Base-by-base conservation (phyloP, 345 rosid species). In the Nasturtium officinale region DNA sequence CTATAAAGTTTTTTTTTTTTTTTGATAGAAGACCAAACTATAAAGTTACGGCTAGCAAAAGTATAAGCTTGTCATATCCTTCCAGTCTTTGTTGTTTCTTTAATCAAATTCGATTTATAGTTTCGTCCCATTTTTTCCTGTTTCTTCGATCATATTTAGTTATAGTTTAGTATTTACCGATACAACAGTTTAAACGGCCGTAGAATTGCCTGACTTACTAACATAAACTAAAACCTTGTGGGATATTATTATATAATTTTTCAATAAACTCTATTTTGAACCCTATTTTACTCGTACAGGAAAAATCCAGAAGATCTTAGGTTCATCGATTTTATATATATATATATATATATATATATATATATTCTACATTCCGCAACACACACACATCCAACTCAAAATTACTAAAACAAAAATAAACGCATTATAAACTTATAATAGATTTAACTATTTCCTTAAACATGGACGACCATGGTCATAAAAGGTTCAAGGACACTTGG, bases 401-500 rank as follows among this genome's bases (percentile, higher is more conserved):
- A 25, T 17, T 56, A 57, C 60, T 33, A 46, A 65, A 65, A 7
- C n/a, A 25, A 32, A 73, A 53, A 10, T 0, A 73, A 65, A 73
- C 29, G 60, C 60, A 18, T 37, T 57, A n/a, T 53, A 58, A 47
- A 65, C 66, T 65, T 37, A 26, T 46, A 35, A 23, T 65, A 45
- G 7, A 30, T 63, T 1, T 54, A 46, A 25, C 45, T 32, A 55
- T 55, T 12, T 25, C 16, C 40, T n/a, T 63, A 3, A 12, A 10
- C 18, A 45, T n/a, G 0, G 23, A 9, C 61, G 26, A 57, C 23
- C 21, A 37, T 53, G 4, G 17, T 17, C 10, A 48, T 26, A 47
- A 56, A 56, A 9, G 5, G 1, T 20, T 86, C 76, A 92, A 75
- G 98, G 98, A 80, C 98, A 92, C 76, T 92, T 92, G 55, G 72